Conservation (phyloP, 139 green algal species). For the Spirogloea muscicola region DNA sequence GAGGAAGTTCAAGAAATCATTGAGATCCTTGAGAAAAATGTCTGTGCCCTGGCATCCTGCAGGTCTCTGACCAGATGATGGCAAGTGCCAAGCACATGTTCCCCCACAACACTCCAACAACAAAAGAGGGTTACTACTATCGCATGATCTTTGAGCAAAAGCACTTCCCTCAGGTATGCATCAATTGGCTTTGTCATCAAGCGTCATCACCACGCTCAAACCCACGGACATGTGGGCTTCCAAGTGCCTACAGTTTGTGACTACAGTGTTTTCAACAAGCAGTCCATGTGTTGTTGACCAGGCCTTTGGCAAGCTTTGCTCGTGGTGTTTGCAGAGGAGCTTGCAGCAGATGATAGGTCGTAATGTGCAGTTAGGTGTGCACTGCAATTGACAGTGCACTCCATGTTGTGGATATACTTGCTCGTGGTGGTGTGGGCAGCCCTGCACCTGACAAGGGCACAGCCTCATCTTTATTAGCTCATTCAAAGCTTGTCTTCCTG, state of each 20-base stretch:
- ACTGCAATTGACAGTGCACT: neutral
- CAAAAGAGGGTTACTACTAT: conserved; percentile 49
- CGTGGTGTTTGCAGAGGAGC: neutral
- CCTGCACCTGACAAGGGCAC: neutral
- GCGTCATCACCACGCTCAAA: too few species aligned
- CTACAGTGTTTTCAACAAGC: neutral
- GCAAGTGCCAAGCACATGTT: conserved; percentile 36
- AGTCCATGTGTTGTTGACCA: neutral
- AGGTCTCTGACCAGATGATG: conserved; percentile 45
- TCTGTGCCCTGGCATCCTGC: too few species aligned
- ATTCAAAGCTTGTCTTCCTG: too few species aligned
- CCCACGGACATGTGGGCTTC: too few species aligned
- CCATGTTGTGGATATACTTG: too few species aligned
- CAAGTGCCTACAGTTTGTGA: neutral
- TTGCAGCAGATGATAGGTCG: neutral
- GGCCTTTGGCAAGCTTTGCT: neutral
- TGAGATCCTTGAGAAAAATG: too few species aligned
- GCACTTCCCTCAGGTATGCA: conserved; percentile 45
- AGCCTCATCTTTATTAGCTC: neutral
- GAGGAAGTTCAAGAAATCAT: too few species aligned
- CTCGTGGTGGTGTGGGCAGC: neutral
- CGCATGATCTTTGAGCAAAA: conserved; percentile 52
- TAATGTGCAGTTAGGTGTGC: neutral
- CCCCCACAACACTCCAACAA: conserved; percentile 43
- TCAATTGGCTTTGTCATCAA: too few species aligned